Evolutionary conservation across 352 stramenopile species (phyloP).

Genomic region (Phytophthora pinifolia): DNA sequence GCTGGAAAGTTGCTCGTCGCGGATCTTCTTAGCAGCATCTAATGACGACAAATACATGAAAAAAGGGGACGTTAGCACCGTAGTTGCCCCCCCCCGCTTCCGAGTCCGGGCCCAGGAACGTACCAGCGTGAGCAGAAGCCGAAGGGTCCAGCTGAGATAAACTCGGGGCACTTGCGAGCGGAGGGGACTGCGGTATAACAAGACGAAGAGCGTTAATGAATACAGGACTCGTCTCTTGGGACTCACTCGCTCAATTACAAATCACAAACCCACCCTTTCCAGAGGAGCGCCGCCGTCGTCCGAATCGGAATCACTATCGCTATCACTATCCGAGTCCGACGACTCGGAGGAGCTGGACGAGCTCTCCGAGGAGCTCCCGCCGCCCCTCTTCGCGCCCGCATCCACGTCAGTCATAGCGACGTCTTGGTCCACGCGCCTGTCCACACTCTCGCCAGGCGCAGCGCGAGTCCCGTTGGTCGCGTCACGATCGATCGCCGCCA

Average conservation of each 20-base stretch:
- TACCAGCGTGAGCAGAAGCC: conserved; percentile 44
- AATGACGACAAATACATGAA: conserved; percentile 6
- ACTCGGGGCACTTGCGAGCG: conserved; percentile 53
- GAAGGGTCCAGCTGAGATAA: conserved; percentile 47
- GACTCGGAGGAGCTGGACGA: conserved; percentile 83
- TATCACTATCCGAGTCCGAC: conserved; percentile 84
- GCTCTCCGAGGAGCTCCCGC: conserved; percentile 55
- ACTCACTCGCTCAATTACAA: conserved; percentile 53
- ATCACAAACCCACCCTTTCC: conserved; percentile 81
- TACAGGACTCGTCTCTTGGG: conserved; percentile 29
- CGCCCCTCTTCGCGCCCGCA: conserved; percentile 34
- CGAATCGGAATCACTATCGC: conserved; percentile 86
- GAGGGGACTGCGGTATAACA: conserved; percentile 50
- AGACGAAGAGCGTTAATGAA: conserved; percentile 33
- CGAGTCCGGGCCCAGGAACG: conserved; percentile 19
- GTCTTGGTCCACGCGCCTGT: conserved; percentile 43
- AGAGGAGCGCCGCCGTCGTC: conserved; percentile 73
- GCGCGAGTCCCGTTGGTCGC: conserved; percentile 10
- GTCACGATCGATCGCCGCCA: conserved; percentile 72
- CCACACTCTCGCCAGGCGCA: conserved; percentile 12
- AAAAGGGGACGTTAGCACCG: conserved; percentile 12
- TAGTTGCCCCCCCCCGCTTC: neutral
- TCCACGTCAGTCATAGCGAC: conserved; percentile 58
- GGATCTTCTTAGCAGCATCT: conserved; percentile 80
- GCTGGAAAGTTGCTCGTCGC: conserved; percentile 55